phyloP scores from a whole-genome alignment of 108 stramenopile genomes.

The Epithemia pelagica region DNA sequence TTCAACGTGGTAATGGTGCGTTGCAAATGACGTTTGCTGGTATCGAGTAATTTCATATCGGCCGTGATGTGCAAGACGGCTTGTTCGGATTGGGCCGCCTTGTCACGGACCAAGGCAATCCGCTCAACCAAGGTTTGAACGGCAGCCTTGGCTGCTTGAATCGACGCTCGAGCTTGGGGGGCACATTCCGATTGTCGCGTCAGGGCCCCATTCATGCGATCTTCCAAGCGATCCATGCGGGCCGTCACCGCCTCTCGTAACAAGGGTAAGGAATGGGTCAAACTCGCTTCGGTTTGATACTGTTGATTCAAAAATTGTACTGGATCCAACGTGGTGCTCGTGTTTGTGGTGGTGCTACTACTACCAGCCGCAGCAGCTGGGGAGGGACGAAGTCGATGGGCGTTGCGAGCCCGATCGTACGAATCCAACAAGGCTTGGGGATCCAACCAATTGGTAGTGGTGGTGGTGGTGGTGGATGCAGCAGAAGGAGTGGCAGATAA shows the following conservation, averaged over 20 bases:
- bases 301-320: constrained; percentile 77
- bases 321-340: constrained; percentile 36
- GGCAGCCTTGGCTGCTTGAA: constrained; percentile 60
- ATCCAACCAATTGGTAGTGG: background rate
- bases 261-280: constrained; percentile 52
- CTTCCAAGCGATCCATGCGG: constrained; percentile 64
- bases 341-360: background rate
- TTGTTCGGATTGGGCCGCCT: constrained; percentile 67
- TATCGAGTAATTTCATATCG: constrained; percentile 96
- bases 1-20: constrained; percentile 94
- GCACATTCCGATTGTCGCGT: constrained; percentile 70
- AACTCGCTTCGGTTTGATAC: constrained; percentile 55
- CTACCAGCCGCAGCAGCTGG: too few species aligned
- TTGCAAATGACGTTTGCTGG: constrained; percentile 94
- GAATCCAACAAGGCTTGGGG: background rate
- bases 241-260: constrained; percentile 62
- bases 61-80: constrained; percentile 79
- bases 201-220: constrained; percentile 59
- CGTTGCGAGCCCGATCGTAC: background rate
- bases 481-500: background rate
- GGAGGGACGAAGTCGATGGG: background rate
- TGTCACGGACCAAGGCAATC: constrained; percentile 50
- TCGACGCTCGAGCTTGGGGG: constrained; percentile 45
- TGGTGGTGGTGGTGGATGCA: background rate
- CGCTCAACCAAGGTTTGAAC: constrained; percentile 46